Conservation (phyloP, 345 rosid genomes). For the Carallia pectinifolia region DNA sequence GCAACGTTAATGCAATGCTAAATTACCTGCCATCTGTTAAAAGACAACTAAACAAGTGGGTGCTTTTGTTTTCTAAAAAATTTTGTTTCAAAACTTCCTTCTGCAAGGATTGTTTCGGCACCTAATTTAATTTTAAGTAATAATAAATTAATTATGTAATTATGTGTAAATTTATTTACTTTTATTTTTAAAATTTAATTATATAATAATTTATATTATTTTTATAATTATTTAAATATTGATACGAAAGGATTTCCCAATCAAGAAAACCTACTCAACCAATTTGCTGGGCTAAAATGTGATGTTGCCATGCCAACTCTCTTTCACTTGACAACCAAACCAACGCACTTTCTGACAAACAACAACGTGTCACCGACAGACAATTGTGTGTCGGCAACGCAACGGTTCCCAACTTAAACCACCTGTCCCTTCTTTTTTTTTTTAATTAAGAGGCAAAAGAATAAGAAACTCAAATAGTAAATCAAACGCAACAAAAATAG, state of each 20-base stretch:
- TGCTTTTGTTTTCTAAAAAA: neutral
- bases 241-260: neutral
- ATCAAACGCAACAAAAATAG: neutral
- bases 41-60: too few species aligned
- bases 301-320: conserved; percentile 9
- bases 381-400: conserved; percentile 23
- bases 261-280: neutral
- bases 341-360: conserved; percentile 24
- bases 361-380: conserved; percentile 39
- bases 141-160: too few species aligned
- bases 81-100: neutral
- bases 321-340: conserved; percentile 8
- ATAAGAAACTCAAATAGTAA: neutral
- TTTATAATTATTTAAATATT: too few species aligned
- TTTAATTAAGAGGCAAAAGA: too few species aligned
- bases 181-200: too few species aligned
- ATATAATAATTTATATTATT: too few species aligned
- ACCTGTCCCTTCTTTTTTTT: neutral
- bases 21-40: too few species aligned
- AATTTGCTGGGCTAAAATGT: neutral
- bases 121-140: too few species aligned
- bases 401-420: neutral
- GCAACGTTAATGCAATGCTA: too few species aligned
- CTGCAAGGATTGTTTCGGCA: too few species aligned
- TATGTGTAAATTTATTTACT: too few species aligned